Percentiles rank a stretch among this genome's conserved stretches.
Conservation (phyloP, 345 rosid genomes). For the Lepidium aucheri region DNA sequence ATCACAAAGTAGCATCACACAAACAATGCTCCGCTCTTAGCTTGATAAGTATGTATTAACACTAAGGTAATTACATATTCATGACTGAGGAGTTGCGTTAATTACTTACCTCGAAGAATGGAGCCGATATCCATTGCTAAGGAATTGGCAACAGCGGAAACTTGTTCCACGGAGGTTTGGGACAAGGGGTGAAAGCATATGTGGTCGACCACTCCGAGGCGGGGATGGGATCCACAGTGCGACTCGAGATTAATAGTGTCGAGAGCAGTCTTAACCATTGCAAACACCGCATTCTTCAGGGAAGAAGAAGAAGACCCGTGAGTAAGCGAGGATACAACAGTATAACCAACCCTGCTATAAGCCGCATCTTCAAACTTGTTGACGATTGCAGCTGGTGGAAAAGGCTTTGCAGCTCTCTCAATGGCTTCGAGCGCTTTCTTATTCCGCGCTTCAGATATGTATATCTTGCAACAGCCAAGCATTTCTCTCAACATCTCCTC, state of each 20-base stretch:
- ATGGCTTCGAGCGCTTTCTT: constrained; percentile 57
- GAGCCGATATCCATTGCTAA: constrained; percentile 64
- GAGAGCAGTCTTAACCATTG: constrained; percentile 79
- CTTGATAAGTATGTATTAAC: background rate
- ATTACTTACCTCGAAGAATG: constrained; percentile 53
- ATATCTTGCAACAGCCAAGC: constrained; percentile 82
- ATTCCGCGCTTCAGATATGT: constrained; percentile 74
- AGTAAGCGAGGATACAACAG: constrained; percentile 51
- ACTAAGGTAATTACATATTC: background rate
- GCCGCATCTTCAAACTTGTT: constrained; percentile 75
- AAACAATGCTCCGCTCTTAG: background rate
- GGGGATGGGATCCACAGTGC: constrained; percentile 79
- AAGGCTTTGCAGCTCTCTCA: constrained; percentile 57
- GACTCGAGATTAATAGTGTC: constrained; percentile 49
- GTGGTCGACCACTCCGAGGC: constrained; percentile 92
- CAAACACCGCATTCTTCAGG: constrained; percentile 44
- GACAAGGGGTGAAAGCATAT: constrained; percentile 83
- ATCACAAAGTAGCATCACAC: background rate
- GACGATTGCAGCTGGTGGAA: constrained; percentile 56
- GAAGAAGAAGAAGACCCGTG: constrained; percentile 36
- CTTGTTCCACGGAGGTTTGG: constrained; percentile 49
- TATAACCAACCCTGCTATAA: constrained; percentile 81
- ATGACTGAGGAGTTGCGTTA: background rate
- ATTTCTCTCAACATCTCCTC: constrained; percentile 51
- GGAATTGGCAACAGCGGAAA: constrained; percentile 53